Evolutionary conservation across 805 yeast genomes (phyloP), one percentile per base, ranked within the genome.

Genomic region (Diddensiella santjacobensis): DNA sequence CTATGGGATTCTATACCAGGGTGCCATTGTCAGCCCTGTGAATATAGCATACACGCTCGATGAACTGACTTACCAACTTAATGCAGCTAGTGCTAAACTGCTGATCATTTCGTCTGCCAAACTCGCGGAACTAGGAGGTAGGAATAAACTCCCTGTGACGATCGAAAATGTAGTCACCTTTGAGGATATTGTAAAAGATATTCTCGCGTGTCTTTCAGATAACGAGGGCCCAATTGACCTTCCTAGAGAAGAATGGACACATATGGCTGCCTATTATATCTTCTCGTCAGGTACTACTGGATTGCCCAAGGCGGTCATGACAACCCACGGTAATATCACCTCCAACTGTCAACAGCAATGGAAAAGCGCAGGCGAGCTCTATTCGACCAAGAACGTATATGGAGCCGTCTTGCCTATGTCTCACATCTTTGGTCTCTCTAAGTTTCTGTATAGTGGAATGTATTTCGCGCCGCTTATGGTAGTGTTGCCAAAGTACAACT

Each of bases 281-380:
- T 59, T 62, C 47, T 62, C 65, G 2, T 53, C 59, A 2, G 65
- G 66, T 3, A 65, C 70, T 5, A 56, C 66, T 3, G 91, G 91
- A 45, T 74, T 80, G 31, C 89, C 93, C 51, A 86, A 86, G 69
- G 91, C 91, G 56, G 93, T 83, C 20, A 78, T 80, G 19, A 69
- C 83, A 51, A 74, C 79, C 22, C 90, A 85, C 55, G 63, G 62
- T 38, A 81, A 80, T 54, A 73, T 78, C 17, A 68, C 67, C 13
- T 60, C 73, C 24, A 71, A 70, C 45, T 57, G 64, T 2, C 37
- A 54, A 17, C 58, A 55, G 46, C 63, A 58, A 44, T 24, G 40
- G 44, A n/a, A 29, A 24, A 11, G 19, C 11, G 45, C 40, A 13
- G 46, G 38, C 4, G 17, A 31, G 13, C 11, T 42, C 5, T 42